These are phyloP conservation scores for Pythium sp. DNA, from an alignment of 352 stramenopile genomes.

Conservation along the genomic window DNA sequence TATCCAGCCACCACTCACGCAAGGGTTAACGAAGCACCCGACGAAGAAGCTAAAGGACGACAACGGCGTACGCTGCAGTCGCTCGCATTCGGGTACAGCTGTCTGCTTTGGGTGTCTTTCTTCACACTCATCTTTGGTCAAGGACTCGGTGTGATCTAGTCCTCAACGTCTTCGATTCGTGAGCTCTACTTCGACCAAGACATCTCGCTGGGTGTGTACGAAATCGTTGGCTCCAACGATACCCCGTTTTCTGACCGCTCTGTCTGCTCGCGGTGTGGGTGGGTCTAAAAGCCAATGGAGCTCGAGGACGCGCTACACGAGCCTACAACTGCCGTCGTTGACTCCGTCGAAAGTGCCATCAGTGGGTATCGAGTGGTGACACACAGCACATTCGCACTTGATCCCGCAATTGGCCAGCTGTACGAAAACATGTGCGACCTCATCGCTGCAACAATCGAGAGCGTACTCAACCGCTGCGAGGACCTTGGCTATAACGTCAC, in stretches of 20 bases:
- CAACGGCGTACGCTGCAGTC: too few species aligned
- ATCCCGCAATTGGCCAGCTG: too few species aligned
- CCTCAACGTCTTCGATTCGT: too few species aligned
- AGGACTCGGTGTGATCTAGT: too few species aligned
- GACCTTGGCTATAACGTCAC: slow-evolving; percentile 27
- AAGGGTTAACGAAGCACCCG: too few species aligned
- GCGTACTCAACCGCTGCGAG: slow-evolving; percentile 16
- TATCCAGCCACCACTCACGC: too few species aligned
- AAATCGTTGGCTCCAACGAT: slow-evolving; percentile 30
- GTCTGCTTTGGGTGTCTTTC: too few species aligned
- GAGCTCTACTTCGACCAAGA: too few species aligned
- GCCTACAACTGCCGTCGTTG: slow-evolving; percentile 4
- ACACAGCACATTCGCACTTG: background rate
- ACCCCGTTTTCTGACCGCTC: slow-evolving; percentile 38
- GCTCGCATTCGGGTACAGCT: too few species aligned
- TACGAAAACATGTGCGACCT: slow-evolving; percentile 13
- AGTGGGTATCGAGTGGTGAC: slow-evolving; percentile 27
- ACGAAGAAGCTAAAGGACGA: too few species aligned
- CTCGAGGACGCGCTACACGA: slow-evolving; percentile 11
- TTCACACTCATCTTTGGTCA: too few species aligned
- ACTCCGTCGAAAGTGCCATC: slow-evolving; percentile 13
- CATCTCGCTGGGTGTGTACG: too few species aligned
- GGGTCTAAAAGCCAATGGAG: slow-evolving; percentile 24
- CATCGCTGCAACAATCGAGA: slow-evolving; percentile 19
- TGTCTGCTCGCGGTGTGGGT: slow-evolving; percentile 26